phyloP scores from a whole-genome alignment of 1,139 yeast species.

The Lodderomyces jiufengensis region DNA sequence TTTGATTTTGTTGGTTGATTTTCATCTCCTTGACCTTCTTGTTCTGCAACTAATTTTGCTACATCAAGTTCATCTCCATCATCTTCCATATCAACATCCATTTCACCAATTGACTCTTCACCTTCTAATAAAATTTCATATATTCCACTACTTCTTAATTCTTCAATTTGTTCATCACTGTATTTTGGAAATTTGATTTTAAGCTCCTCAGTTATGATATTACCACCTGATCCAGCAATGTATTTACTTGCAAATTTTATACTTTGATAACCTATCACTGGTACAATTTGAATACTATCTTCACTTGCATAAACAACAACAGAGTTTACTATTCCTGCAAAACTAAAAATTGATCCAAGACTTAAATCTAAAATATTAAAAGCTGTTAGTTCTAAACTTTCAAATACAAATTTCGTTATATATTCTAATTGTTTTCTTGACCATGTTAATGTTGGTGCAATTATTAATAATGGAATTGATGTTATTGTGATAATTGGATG shows the following conservation, averaged over 20 bases:
- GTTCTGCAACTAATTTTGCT: constrained; percentile 80
- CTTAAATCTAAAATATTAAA: constrained; percentile 68
- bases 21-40: constrained; percentile 19
- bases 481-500: constrained; percentile 50
- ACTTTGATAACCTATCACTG: constrained; percentile 69
- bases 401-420: constrained; percentile 74
- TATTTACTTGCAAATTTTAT: constrained; percentile 52
- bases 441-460: constrained; percentile 69
- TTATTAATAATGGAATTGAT: constrained; percentile 47
- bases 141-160: constrained; percentile 68
- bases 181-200: constrained; percentile 56
- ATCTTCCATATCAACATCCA: constrained; percentile 37
- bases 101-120: constrained; percentile 51
- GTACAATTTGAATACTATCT: constrained; percentile 70
- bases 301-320: constrained; percentile 80
- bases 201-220: constrained; percentile 54
- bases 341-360: constrained; percentile 70
- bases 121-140: constrained; percentile 71
- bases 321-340: constrained; percentile 51
- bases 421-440: constrained; percentile 62
- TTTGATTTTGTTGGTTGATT: constrained; percentile 39
- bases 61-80: constrained; percentile 65
- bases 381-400: constrained; percentile 67
- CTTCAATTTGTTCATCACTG: constrained; percentile 58
- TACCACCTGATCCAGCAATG: constrained; percentile 56